Percentiles rank a stretch among this genome's conserved stretches.
phyloP scores from a whole-genome alignment of 768 basidiomycete genomes.

The Termitomyces titanicus region DNA sequence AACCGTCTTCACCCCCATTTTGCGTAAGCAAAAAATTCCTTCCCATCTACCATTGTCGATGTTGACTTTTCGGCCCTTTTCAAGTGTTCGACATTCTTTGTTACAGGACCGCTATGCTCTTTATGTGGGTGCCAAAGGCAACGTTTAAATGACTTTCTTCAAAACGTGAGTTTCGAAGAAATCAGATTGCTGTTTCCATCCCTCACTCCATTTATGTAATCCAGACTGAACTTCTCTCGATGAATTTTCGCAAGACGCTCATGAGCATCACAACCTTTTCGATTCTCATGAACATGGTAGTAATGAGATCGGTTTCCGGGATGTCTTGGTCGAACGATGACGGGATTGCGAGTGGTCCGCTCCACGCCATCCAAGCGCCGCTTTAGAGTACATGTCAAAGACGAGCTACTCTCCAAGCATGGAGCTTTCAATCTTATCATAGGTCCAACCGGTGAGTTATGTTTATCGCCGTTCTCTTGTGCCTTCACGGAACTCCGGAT shows the following conservation, averaged over 20 bases:
- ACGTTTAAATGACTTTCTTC: conserved; percentile 45
- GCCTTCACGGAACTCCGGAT: neutral
- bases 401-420: conserved; percentile 48
- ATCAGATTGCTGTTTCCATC: neutral
- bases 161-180: conserved; percentile 26
- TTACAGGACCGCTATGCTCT: conserved; percentile 36
- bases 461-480: neutral
- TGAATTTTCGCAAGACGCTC: conserved; percentile 23
- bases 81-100: conserved; percentile 60
- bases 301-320: conserved; percentile 45
- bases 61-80: neutral
- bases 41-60: neutral
- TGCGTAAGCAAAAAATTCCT: neutral
- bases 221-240: conserved; percentile 29
- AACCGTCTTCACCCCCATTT: conserved; percentile 14
- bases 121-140: conserved; percentile 34
- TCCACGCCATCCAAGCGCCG: conserved; percentile 40
- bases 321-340: conserved; percentile 47
- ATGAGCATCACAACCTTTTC: conserved; percentile 4
- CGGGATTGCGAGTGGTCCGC: conserved; percentile 19
- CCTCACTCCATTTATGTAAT: conserved; percentile 36
- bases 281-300: no score
- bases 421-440: conserved; percentile 53
- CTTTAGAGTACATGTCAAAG: conserved; percentile 47
- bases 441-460: conserved; percentile 45